A percentile compares a stretch with the other conserved stretches of the same genome.
Evolutionary conservation across 140 eudicot species (phyloP).

Genomic region (Stevia rebaudiana): DNA sequence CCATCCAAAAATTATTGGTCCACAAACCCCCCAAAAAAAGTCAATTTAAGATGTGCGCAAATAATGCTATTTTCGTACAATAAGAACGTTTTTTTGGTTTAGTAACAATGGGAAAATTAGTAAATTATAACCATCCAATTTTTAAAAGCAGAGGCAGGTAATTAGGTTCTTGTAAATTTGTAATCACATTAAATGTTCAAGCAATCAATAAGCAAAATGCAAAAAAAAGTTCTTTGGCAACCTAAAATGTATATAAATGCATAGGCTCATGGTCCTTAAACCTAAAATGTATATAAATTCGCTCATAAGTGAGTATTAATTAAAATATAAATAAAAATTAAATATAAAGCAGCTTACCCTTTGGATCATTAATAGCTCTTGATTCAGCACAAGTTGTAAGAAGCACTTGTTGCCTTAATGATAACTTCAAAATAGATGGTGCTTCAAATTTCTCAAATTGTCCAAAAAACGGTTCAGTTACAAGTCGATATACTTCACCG

Average conservation of each 20-base stretch:
- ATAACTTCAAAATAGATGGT: slow-evolving; percentile 72
- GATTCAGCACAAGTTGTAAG: slow-evolving; percentile 84
- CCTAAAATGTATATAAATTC: background rate
- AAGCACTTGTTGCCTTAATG: slow-evolving; percentile 82
- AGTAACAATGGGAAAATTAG: background rate
- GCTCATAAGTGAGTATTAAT: background rate
- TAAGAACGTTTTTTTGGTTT: too few species aligned
- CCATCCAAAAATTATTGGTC: background rate
- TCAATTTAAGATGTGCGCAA: background rate
- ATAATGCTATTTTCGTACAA: background rate
- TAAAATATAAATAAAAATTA: background rate
- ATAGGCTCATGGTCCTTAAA: background rate
- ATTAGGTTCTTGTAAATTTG: too few species aligned
- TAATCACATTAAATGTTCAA: background rate
- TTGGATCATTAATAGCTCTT: slow-evolving; percentile 74
- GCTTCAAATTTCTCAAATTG: slow-evolving; percentile 59
- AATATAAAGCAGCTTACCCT: slow-evolving; percentile 40
- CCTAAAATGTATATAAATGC: background rate
- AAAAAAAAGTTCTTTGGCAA: too few species aligned
- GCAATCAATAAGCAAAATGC: background rate
- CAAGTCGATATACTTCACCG: slow-evolving; percentile 75
- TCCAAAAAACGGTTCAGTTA: slow-evolving; percentile 63
- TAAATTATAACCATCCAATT: background rate
- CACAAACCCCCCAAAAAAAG: background rate
- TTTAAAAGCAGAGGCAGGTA: too few species aligned